Conservation (phyloP, 2,329 filamentous ascomycete species). For the Fusarium sp. region DNA sequence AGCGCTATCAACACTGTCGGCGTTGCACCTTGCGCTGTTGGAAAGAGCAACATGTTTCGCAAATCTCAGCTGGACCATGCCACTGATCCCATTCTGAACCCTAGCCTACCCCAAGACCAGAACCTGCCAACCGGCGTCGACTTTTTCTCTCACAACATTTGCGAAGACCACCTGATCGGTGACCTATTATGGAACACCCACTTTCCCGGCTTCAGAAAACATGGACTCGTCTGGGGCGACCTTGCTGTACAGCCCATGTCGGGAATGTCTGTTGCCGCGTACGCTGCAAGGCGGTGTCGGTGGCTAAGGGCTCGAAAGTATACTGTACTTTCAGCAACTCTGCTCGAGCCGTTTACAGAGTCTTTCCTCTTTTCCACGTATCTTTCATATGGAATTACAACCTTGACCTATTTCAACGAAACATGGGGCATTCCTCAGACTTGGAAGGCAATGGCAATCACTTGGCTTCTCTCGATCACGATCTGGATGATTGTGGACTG, state of each 20-base stretch:
- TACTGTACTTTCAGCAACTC: constrained; percentile 87
- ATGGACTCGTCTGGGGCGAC: constrained; percentile 86
- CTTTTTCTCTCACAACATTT: constrained; percentile 95
- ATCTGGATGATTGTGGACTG: constrained; percentile 84
- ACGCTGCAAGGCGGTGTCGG: constrained; percentile 82
- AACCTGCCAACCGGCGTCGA: constrained; percentile 77
- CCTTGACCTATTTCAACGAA: constrained; percentile 71
- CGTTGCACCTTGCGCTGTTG: constrained; percentile 91
- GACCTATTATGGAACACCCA: constrained; percentile 86
- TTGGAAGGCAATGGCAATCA: constrained; percentile 72
- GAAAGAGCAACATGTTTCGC: constrained; percentile 99
- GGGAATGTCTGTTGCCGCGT: constrained; percentile 80
- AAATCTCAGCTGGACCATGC: constrained; percentile 87
- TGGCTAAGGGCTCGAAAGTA: constrained; percentile 97
- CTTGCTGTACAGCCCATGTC: constrained; percentile 91
- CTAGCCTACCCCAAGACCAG: constrained; percentile 54
- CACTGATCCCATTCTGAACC: constrained; percentile 63
- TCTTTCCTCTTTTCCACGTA: constrained; percentile 86
- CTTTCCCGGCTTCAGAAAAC: constrained; percentile 76
- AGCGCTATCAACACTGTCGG: constrained; percentile 94
- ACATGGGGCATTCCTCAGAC: constrained; percentile 68
- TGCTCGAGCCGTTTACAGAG: constrained; percentile 94
- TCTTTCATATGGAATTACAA: constrained; percentile 82
- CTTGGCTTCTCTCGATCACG: constrained; percentile 75
- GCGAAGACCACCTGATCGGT: constrained; percentile 96